Percentiles rank a stretch among this genome's conserved stretches.
Conservation (phyloP, 2,329 filamentous ascomycete genomes). For the Polytolypa hystricis region DNA sequence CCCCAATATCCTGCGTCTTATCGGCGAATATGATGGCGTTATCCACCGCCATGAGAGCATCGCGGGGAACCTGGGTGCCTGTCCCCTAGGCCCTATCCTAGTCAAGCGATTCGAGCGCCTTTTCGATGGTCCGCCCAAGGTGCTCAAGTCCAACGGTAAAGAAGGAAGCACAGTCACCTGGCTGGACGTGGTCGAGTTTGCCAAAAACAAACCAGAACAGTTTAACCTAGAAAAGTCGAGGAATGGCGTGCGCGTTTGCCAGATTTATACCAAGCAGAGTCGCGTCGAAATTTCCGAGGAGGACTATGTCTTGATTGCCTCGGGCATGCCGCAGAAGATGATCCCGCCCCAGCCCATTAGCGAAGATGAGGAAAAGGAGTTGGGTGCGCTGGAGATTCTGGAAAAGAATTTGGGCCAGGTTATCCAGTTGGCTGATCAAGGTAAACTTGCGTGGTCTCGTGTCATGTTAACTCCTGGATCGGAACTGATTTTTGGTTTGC, state of each 20-base stretch:
- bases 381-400: slow-evolving; percentile 72
- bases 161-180: slow-evolving; percentile 57
- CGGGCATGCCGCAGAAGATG: slow-evolving; percentile 70
- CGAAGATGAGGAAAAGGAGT: slow-evolving; percentile 76
- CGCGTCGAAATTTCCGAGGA: slow-evolving; percentile 79
- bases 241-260: slow-evolving; percentile 61
- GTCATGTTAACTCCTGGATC: neutral
- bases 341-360: slow-evolving; percentile 70
- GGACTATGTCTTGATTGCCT: slow-evolving; percentile 74
- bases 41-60: slow-evolving; percentile 77
- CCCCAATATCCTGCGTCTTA: slow-evolving; percentile 57
- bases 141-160: slow-evolving; percentile 51
- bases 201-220: slow-evolving; percentile 66
- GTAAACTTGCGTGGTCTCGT: slow-evolving; percentile 33
- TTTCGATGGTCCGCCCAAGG: slow-evolving; percentile 68
- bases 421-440: slow-evolving; percentile 71
- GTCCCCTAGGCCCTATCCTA: slow-evolving; percentile 68
- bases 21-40: slow-evolving; percentile 75
- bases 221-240: slow-evolving; percentile 60
- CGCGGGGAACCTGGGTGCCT: slow-evolving; percentile 72
- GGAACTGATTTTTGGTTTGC: slow-evolving; percentile 8
- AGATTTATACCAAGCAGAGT: slow-evolving; percentile 70
- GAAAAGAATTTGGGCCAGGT: slow-evolving; percentile 67
- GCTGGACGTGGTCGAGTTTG: slow-evolving; percentile 78
- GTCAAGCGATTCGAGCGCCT: slow-evolving; percentile 77